Base-by-base conservation (phyloP, 768 basidiomycete genomes). In the Serendipita indica region DNA sequence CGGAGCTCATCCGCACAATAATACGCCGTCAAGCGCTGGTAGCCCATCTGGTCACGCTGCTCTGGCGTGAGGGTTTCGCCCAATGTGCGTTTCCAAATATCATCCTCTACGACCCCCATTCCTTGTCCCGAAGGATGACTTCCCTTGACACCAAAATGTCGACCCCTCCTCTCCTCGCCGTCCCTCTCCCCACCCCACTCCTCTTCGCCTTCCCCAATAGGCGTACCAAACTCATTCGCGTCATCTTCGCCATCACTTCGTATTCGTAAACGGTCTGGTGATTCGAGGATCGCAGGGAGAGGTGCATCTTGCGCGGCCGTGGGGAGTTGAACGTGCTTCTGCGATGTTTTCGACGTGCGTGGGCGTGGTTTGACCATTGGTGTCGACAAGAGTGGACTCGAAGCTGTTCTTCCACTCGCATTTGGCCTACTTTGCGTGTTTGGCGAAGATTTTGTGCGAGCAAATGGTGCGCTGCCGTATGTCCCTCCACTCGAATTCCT, bases 1-100 rank as follows among this genome's bases (percentile, higher is more conserved):
- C 82, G 82, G 69, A 93, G 83, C 4, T 78, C 79, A 64, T 93
- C 90, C 4, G 88, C 87, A 3, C 91, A 75, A 63, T 86, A 93
- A 68, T 93, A 97, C 2, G 89, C 90, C 0, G 92, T 91, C 58
- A 94, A 78, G 30, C 91, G 76, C 60, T 81, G 83, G 68, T 80
- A 84, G 1, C 88, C 86, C 10, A 84, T 85, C 60, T 82, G 77
- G 65, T 91, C 79, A 58, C 93, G 72, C 71, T 94, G 85, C 35
- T 79, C 78, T 69, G 90, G 94, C 63, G 72, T 81, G 91, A 96
- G 93, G 59, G 86, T 77, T 69, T 97, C 92, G 5, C 83, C 89
- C 62, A 80, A 79, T 62, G 82, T 89, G 71, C 94, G 86, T 65
- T 85, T 54, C 49, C 49, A 32, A 7, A 54, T 10, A 10, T 16